phyloP scores from a whole-genome alignment of 495 filamentous ascomycete genomes.

The Penicillium psychrofluorescens region DNA sequence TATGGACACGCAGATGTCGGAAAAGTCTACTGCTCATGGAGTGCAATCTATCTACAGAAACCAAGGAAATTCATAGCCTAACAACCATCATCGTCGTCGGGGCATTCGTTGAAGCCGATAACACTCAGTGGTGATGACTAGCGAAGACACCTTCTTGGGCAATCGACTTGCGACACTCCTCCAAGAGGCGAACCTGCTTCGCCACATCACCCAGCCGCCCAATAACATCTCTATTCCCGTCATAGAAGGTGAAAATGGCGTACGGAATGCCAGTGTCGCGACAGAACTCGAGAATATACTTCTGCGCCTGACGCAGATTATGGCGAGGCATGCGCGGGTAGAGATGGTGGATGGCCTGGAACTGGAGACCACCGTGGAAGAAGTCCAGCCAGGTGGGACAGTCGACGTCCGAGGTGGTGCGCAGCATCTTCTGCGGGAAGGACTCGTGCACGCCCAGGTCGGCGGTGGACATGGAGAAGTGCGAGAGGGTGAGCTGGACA shows the following conservation, averaged over 20 bases:
- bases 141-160: conserved; percentile 34
- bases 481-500: conserved; percentile 91
- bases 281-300: conserved; percentile 82
- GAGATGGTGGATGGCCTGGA: conserved; percentile 93
- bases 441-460: conserved; percentile 83
- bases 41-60: background rate
- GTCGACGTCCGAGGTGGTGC: conserved; percentile 97
- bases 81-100: background rate
- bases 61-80: background rate
- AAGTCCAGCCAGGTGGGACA: conserved; percentile 95
- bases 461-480: conserved; percentile 94
- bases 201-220: conserved; percentile 76
- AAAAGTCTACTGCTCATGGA: too few species aligned
- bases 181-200: conserved; percentile 78
- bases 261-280: conserved; percentile 88
- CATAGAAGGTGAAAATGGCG: conserved; percentile 86
- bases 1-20: background rate
- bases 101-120: background rate
- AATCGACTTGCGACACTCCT: conserved; percentile 70
- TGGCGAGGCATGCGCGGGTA: conserved; percentile 93
- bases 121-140: conserved; percentile 24
- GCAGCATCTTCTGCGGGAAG: conserved; percentile 93
- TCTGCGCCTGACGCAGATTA: conserved; percentile 79
- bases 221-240: conserved; percentile 87
- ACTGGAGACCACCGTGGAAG: conserved; percentile 92